Percentiles rank a stretch among this genome's conserved stretches.
Evolutionary conservation across 2,329 filamentous ascomycete species (phyloP).

Genomic region (Fusarium sp.): DNA sequence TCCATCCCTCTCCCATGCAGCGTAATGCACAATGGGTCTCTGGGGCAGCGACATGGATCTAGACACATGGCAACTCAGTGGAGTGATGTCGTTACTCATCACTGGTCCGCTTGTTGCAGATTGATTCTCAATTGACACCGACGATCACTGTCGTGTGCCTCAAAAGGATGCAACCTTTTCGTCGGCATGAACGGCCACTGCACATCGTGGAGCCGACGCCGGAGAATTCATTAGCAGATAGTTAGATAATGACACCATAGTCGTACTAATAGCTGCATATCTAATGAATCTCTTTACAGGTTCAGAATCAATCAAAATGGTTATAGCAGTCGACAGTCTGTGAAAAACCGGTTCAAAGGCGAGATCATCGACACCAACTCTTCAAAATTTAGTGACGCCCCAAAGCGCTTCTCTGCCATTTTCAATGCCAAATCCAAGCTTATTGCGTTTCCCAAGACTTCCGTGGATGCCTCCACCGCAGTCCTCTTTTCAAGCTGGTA

Average conservation of each 20-base stretch:
- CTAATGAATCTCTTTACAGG: neutral
- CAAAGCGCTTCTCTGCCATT: neutral
- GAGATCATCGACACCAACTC: neutral
- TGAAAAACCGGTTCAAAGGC: neutral
- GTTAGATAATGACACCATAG: neutral
- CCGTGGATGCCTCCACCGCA: neutral
- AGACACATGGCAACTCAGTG: too few species aligned
- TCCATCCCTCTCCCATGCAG: too few species aligned
- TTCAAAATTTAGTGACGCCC: neutral
- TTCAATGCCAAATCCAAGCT: neutral
- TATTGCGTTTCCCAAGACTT: neutral
- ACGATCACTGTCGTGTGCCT: neutral
- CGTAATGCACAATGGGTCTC: too few species aligned
- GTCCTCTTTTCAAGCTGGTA: neutral
- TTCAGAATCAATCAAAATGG: neutral
- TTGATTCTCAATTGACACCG: neutral
- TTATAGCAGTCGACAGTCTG: neutral
- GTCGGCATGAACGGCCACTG: neutral
- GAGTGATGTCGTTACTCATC: too few species aligned
- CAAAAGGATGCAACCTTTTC: neutral
- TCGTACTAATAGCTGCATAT: neutral
- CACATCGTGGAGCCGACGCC: neutral
- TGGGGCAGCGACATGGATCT: too few species aligned
- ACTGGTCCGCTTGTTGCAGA: too few species aligned
- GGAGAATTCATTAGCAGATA: neutral